Evolutionary conservation across 2,329 filamentous ascomycete genomes (phyloP).

Genomic region (Fusarium anguioides): DNA sequence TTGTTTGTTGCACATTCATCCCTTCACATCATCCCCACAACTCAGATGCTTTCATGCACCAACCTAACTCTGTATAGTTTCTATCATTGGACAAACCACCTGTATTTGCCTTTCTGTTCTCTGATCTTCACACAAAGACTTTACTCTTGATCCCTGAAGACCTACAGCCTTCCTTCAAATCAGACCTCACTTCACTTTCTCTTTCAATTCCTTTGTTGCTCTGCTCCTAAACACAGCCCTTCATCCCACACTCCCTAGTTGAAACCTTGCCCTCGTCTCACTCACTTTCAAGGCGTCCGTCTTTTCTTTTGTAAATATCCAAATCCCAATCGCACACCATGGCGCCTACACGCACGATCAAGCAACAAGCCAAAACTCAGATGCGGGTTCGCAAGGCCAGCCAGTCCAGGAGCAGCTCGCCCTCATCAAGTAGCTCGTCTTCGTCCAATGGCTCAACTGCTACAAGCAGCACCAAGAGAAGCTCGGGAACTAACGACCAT

Average conservation of each 20-base stretch:
- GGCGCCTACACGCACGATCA: background rate
- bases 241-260: background rate
- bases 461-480: constrained; percentile 1
- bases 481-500: background rate
- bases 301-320: background rate
- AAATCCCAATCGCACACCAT: background rate
- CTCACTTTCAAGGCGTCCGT: background rate
- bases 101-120: too few relatives aligned
- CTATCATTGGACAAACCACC: too few relatives aligned
- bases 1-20: background rate
- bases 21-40: background rate
- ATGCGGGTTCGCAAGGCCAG: background rate
- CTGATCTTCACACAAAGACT: too few relatives aligned
- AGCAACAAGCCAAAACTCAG: background rate
- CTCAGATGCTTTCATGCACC: too few relatives aligned
- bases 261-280: background rate
- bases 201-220: background rate
- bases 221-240: background rate
- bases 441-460: background rate
- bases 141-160: too few relatives aligned
- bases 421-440: background rate
- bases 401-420: background rate
- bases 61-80: too few relatives aligned
- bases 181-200: background rate
- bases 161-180: too few relatives aligned